A percentile compares a stretch with the other conserved stretches of the same genome.
Conservation (phyloP, 768 basidiomycete genomes). For the Hydnomerulius pinastri region DNA sequence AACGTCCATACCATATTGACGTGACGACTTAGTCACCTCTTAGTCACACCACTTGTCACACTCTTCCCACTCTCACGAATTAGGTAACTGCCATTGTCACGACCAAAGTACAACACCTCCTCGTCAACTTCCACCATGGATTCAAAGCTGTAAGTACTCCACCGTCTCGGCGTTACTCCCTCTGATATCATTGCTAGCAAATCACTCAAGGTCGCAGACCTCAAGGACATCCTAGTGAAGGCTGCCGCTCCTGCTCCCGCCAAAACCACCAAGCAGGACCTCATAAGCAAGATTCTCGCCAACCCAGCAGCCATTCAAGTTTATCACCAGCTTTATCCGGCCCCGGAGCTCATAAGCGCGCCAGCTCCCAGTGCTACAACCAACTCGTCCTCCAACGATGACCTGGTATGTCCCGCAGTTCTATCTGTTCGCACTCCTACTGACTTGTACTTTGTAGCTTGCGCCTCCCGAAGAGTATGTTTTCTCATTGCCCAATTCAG, state of each 20-base stretch:
- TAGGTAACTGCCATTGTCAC: conserved; percentile 31
- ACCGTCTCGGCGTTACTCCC: not conserved
- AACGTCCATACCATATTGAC: conserved; percentile 21
- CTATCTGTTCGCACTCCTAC: not conserved
- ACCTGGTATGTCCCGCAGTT: conserved; percentile 23
- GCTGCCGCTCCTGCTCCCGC: conserved; percentile 50
- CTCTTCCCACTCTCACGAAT: not conserved
- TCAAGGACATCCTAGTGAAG: conserved; percentile 59
- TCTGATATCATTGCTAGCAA: conserved; percentile 37
- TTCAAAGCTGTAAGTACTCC: conserved; percentile 37
- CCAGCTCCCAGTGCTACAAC: conserved; percentile 1
- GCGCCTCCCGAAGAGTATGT: conserved; percentile 35
- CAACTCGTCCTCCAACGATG: conserved; percentile 20
- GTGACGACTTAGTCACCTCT: conserved; percentile 10
- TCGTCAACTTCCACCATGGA: conserved; percentile 35
- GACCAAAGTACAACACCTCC: too few species aligned
- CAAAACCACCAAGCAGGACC: conserved; percentile 67
- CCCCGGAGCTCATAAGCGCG: conserved; percentile 26
- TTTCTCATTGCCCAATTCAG: not conserved
- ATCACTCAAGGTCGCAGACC: conserved; percentile 71
- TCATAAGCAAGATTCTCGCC: conserved; percentile 62
- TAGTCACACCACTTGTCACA: conserved; percentile 9
- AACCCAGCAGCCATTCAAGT: conserved; percentile 50
- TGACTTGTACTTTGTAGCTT: conserved; percentile 21
- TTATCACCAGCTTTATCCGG: conserved; percentile 44